Evolutionary conservation across 352 stramenopile genomes (phyloP).

Genomic region (Peronospora farinosa): DNA sequence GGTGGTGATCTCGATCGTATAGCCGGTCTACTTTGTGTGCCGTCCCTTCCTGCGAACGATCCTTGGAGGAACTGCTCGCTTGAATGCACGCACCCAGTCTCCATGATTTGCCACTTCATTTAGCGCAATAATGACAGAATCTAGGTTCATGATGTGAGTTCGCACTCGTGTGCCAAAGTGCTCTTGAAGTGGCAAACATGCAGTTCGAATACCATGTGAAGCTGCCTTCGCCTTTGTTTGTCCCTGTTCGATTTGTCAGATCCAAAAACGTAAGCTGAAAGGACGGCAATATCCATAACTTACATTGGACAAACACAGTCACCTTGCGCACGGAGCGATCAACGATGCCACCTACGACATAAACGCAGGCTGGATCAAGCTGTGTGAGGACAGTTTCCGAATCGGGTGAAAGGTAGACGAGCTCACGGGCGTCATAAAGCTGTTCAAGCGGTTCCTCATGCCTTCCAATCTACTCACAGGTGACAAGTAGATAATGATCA

Average conservation of each 20-base stretch:
- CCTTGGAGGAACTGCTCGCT: constrained; percentile 44
- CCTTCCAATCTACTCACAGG: constrained; percentile 21
- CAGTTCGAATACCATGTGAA: constrained; percentile 25
- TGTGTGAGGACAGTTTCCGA: constrained; percentile 52
- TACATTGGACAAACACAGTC: background rate
- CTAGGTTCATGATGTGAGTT: constrained; percentile 75
- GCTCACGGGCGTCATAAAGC: constrained; percentile 38
- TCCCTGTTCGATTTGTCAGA: constrained; percentile 22
- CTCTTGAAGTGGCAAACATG: constrained; percentile 63
- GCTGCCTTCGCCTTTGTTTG: constrained; percentile 41
- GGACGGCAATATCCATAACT: too few relatives aligned
- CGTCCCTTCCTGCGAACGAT: constrained; percentile 25
- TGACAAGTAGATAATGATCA: background rate
- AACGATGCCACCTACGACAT: constrained; percentile 81
- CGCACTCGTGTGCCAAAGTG: constrained; percentile 26
- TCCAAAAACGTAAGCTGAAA: background rate
- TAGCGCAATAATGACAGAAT: constrained; percentile 63
- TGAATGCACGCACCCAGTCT: constrained; percentile 62
- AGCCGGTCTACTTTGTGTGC: constrained; percentile 8
- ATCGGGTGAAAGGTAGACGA: constrained; percentile 84
- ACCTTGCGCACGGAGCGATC: constrained; percentile 66
- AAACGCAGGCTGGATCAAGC: constrained; percentile 47
- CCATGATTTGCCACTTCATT: constrained; percentile 67
- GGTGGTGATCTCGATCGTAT: background rate
- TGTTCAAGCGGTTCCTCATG: constrained; percentile 45